These are phyloP conservation scores for Narthecium ossifragum DNA, from an alignment of 106 monocot species.

Conservation along the genomic window DNA sequence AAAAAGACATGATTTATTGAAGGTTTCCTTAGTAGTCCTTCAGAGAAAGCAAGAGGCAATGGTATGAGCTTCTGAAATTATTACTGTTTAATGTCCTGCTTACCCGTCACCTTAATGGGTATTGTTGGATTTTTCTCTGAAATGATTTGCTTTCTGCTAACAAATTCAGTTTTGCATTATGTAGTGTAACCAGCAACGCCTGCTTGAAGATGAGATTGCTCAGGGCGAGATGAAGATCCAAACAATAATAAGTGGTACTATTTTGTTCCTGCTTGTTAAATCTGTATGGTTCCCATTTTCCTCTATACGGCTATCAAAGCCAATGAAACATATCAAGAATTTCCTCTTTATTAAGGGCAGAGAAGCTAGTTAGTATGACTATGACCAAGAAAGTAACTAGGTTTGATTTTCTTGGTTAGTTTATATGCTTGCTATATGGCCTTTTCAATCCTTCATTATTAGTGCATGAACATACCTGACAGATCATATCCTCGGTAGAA, in stretches of 20 bases:
- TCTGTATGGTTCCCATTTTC: background rate
- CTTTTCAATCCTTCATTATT: background rate
- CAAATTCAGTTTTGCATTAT: background rate
- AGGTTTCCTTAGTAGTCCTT: conserved; percentile 17
- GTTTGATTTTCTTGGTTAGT: background rate
- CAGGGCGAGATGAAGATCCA: conserved; percentile 39
- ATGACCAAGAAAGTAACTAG: background rate
- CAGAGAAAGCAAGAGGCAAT: conserved; percentile 23
- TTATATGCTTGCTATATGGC: background rate
- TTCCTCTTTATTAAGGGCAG: too few species aligned
- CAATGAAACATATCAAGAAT: too few species aligned
- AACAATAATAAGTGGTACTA: conserved; percentile 17
- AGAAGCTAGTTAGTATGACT: background rate
- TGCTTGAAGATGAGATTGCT: conserved; percentile 33
- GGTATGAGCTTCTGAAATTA: conserved; percentile 12
- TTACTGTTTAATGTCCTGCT: background rate
- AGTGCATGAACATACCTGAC: background rate
- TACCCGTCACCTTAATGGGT: too few species aligned
- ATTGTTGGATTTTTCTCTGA: background rate
- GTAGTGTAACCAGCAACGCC: conserved; percentile 14
- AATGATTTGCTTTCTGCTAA: background rate
- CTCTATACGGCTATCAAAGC: too few species aligned
- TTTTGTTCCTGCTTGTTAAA: background rate
- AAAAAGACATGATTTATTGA: conserved; percentile 15
- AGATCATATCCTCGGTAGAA: background rate